These are phyloP conservation scores for Venturia nashicola DNA, from an alignment of 2,329 filamentous ascomycete genomes.

Conservation along the genomic window DNA sequence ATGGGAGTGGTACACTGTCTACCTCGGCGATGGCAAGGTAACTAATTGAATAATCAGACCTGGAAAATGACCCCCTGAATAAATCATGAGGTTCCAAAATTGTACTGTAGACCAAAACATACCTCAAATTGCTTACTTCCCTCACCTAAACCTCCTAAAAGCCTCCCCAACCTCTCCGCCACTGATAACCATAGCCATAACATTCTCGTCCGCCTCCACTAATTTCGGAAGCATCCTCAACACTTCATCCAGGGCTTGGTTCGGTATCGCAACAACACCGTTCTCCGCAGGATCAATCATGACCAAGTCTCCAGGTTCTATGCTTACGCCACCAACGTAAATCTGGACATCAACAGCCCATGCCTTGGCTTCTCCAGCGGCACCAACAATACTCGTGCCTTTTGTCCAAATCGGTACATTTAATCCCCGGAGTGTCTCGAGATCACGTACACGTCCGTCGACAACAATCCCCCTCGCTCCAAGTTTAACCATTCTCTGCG, in stretches of 20 bases:
- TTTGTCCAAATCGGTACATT: constrained; percentile 48
- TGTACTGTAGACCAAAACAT: not conserved
- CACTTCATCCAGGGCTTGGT: constrained; percentile 45
- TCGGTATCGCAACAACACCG: constrained; percentile 57
- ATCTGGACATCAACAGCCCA: constrained; percentile 37
- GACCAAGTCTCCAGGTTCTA: constrained; percentile 47
- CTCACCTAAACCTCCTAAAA: constrained; percentile 42
- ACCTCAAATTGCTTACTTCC: not conserved
- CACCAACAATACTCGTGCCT: constrained; percentile 45
- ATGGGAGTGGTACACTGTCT: not conserved
- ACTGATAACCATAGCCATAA: constrained; percentile 45
- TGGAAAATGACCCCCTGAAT: not conserved
- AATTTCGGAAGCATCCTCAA: constrained; percentile 45
- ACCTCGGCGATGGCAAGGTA: not conserved
- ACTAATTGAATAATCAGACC: not conserved
- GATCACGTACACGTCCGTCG: constrained; percentile 54
- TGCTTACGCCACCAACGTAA: constrained; percentile 18
- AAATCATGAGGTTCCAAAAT: no score
- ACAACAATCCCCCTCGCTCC: constrained; percentile 52
- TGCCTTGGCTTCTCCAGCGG: constrained; percentile 43
- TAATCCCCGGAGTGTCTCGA: constrained; percentile 45
- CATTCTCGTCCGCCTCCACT: constrained; percentile 30
- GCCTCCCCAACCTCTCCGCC: constrained; percentile 54
- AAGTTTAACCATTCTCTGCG: constrained; percentile 51
- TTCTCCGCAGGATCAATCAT: constrained; percentile 55